Evolutionary conservation across 2,329 filamentous ascomycete species (phyloP).

Genomic region (Colletotrichum tropicicola): DNA sequence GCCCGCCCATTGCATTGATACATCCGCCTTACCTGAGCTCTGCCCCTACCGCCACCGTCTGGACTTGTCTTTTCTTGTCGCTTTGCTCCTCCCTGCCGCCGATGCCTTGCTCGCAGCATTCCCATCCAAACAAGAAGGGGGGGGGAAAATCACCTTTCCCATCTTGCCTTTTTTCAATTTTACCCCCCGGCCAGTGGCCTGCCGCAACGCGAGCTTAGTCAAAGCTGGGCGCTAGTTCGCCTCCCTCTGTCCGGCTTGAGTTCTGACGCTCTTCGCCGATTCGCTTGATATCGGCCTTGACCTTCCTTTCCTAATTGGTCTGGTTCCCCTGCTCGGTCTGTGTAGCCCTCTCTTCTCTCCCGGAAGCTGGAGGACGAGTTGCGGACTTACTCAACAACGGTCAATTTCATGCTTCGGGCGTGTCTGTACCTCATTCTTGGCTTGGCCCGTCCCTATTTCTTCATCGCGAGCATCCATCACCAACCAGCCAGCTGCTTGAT

Average conservation of each 20-base stretch:
- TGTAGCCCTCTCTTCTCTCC: neutral
- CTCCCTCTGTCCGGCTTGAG: constrained; percentile 12
- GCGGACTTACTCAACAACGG: too few relatives aligned
- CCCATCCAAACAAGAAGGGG: too few relatives aligned
- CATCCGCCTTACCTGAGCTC: neutral
- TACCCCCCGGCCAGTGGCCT: neutral
- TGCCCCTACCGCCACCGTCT: neutral
- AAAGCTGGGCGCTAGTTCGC: constrained; percentile 19
- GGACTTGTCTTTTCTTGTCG: neutral
- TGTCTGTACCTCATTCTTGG: neutral
- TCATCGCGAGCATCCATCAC: too few relatives aligned
- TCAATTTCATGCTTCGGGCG: neutral
- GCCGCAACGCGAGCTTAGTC: constrained; percentile 5
- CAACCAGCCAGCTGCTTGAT: too few relatives aligned
- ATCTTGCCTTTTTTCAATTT: neutral
- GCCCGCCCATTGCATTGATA: neutral
- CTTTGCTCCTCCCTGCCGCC: too few relatives aligned
- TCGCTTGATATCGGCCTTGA: constrained; percentile 12
- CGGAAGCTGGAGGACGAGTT: constrained; percentile 3
- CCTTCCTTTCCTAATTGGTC: constrained; percentile 1
- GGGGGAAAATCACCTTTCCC: neutral
- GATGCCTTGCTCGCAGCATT: neutral
- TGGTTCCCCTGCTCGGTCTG: neutral
- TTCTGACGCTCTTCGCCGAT: constrained; percentile 5
- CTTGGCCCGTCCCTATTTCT: too few relatives aligned